These are phyloP conservation scores for Dicorynia guianensis DNA, from an alignment of 306 rosid genomes.

Conservation along the genomic window DNA sequence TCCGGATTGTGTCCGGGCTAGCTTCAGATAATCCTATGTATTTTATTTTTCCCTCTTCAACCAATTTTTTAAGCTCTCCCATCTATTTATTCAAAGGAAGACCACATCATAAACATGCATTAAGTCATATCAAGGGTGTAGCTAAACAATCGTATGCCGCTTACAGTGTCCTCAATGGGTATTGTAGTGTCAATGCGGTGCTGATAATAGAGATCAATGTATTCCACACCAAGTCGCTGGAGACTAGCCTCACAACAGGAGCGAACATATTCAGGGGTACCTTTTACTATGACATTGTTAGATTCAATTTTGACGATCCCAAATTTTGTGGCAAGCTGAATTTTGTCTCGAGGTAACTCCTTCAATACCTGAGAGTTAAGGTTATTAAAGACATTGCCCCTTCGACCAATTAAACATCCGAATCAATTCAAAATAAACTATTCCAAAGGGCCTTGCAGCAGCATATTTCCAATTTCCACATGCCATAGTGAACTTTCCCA, in stretches of 20 bases:
- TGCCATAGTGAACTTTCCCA: not conserved
- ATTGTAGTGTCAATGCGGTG: constrained; percentile 78
- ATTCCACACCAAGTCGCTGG: constrained; percentile 71
- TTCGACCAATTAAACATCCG: not conserved
- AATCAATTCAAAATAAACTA: not conserved
- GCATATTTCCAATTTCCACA: not conserved
- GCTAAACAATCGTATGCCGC: not conserved
- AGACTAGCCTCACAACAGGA: constrained; percentile 82
- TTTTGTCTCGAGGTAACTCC: constrained; percentile 71
- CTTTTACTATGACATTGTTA: constrained; percentile 50
- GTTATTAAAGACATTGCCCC: not conserved
- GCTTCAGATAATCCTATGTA: constrained; percentile 81
- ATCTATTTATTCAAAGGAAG: constrained; percentile 47
- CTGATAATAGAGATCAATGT: constrained; percentile 88
- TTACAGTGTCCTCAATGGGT: constrained; percentile 87
- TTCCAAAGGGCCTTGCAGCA: too few species aligned
- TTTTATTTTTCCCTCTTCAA: constrained; percentile 71
- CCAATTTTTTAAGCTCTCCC: constrained; percentile 68
- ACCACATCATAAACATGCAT: not conserved
- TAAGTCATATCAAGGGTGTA: not conserved
- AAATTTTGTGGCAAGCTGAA: constrained; percentile 86
- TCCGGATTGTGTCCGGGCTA: constrained; percentile 63
- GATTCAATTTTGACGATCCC: constrained; percentile 55
- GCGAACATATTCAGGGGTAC: constrained; percentile 86
- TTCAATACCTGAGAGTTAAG: constrained; percentile 59